Evolutionary conservation across 2,329 filamentous ascomycete genomes (phyloP).

Genomic region (Fusarium beomiforme): DNA sequence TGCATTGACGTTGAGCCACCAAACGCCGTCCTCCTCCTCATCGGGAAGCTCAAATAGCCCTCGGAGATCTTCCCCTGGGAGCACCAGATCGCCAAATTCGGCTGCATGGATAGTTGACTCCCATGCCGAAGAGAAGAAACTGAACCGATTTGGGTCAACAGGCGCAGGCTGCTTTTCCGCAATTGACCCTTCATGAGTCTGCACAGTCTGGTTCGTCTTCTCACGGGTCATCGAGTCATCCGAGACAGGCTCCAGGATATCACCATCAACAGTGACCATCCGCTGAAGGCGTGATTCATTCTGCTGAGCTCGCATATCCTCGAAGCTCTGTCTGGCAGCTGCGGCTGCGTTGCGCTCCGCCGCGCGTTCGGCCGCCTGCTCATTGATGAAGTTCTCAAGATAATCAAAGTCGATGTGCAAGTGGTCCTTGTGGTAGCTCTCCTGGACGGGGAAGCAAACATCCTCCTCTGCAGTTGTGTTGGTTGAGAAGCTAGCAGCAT

Average conservation of each 20-base stretch:
- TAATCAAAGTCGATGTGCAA: conserved; percentile 93
- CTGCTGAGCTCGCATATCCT: conserved; percentile 47
- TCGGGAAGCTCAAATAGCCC: conserved; percentile 80
- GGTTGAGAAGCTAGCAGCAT: conserved; percentile 68
- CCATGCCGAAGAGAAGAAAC: conserved; percentile 95
- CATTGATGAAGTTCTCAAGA: conserved; percentile 86
- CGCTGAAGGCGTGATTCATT: conserved; percentile 45
- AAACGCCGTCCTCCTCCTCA: conserved; percentile 80
- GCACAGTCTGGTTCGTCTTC: conserved; percentile 53
- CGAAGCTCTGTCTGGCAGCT: conserved; percentile 40
- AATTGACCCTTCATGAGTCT: conserved; percentile 35
- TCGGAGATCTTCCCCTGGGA: conserved; percentile 89
- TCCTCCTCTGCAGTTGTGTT: conserved; percentile 84
- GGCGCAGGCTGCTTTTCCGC: conserved; percentile 52
- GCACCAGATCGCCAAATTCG: conserved; percentile 86
- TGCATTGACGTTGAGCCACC: conserved; percentile 96
- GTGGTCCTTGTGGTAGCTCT: conserved; percentile 73
- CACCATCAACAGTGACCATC: conserved; percentile 64
- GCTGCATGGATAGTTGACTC: conserved; percentile 93
- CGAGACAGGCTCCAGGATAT: conserved; percentile 65
- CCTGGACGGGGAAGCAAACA: conserved; percentile 86
- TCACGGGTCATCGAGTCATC: conserved; percentile 57
- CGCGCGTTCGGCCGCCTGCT: conserved; percentile 58
- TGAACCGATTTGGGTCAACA: conserved; percentile 82
- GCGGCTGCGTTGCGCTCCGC: conserved; percentile 61